phyloP scores from a whole-genome alignment of 371 early-diverging fungal species.

The Phascolomyces articulosus region DNA sequence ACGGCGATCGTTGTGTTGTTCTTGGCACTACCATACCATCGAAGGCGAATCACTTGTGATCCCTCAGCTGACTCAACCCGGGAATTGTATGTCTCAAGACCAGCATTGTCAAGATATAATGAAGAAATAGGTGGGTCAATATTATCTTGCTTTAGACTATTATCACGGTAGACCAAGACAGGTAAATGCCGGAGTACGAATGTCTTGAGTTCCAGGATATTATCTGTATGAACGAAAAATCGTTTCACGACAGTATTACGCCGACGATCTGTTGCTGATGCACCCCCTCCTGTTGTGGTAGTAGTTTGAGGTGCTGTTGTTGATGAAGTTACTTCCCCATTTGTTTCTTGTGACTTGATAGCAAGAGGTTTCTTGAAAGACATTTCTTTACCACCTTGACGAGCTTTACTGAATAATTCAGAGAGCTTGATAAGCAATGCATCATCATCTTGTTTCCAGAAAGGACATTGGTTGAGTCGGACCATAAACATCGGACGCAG shows the following conservation, averaged over 20 bases:
- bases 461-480: slow-evolving; percentile 84
- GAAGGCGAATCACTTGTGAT: slow-evolving; percentile 89
- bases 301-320: background rate
- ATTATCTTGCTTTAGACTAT: slow-evolving; percentile 63
- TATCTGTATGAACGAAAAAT: slow-evolving; percentile 98
- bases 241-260: slow-evolving; percentile 44
- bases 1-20: slow-evolving; percentile 79
- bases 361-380: slow-evolving; percentile 41
- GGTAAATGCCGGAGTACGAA: slow-evolving; percentile 95
- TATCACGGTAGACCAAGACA: slow-evolving; percentile 87
- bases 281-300: background rate
- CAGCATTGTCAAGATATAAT: slow-evolving; percentile 94
- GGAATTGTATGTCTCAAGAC: slow-evolving; percentile 90
- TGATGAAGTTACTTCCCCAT: background rate
- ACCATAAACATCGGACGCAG: slow-evolving; percentile 89
- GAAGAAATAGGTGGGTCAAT: slow-evolving; percentile 94
- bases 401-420: slow-evolving; percentile 85
- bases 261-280: slow-evolving; percentile 35
- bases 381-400: slow-evolving; percentile 77
- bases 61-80: slow-evolving; percentile 92
- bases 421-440: slow-evolving; percentile 87
- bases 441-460: slow-evolving; percentile 93
- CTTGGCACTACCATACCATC: slow-evolving; percentile 88
- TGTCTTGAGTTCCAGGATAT: slow-evolving; percentile 95
- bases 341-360: background rate